Evolutionary conservation across 2,329 filamentous ascomycete genomes (phyloP), one percentile per base, ranked within the genome.

Genomic region (Lachnellula hyalina): DNA sequence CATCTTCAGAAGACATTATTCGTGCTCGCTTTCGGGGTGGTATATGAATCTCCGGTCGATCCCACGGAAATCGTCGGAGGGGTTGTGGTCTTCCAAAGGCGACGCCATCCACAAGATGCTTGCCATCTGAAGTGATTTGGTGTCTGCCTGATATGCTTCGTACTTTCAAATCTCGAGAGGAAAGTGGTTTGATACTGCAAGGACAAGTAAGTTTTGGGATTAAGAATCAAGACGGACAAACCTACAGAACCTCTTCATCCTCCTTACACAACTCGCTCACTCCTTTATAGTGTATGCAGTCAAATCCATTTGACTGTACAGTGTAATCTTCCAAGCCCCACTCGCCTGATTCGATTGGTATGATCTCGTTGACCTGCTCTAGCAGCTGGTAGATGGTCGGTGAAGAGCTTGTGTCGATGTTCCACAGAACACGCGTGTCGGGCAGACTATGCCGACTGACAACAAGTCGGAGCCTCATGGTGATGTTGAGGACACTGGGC

Each of bases 251-350:
- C 70, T 92, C 83, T 65, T 96, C 92, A 52, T 94, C 90, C 50
- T 93, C 86, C 62, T 89, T 87, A 55, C 96, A 75, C 9, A 94
- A 75, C 45, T 80, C 79, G 14, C 77, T 75, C 5, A 96, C 79
- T 19, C 81, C 77, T 68, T 90, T 86, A 65, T 90, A 97, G 73
- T 96, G 93, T 54, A 96, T 73, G 64, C 90, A 94, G 72, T 97
- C 93, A 62, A 89, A 96, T 46, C 79, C 77, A 19, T 71, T 71
- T 3, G 96, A 78, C 71, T 95, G 89, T 32, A 96, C 89, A 8
- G 82, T 82, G 70, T 97, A 97, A 68, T 96, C 90, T 66, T 96
- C 92, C 3, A 96, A 73, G 0, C 90, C 90, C 90, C 90, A 96
- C 56, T 79, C 60, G 25, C 62, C 78, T 54, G 85, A 84, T 73